Conservation (phyloP, 2,329 filamentous ascomycete species). For the Diaporthe sp. region DNA sequence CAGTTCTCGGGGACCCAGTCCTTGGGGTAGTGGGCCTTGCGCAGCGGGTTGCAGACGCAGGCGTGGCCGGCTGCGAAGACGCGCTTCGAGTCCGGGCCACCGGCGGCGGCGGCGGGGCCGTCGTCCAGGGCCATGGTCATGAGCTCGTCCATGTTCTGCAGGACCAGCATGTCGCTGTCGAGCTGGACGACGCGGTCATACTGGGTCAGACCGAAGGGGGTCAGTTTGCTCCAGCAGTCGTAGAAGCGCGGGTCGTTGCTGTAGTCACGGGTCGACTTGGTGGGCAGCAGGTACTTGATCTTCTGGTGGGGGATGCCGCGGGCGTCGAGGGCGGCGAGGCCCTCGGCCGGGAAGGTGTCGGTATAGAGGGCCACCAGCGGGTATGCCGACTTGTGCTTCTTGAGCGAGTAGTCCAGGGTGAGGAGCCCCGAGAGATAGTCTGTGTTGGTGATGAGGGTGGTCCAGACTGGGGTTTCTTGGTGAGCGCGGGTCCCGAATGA, state of each 20-base stretch:
- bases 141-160: slow-evolving; percentile 90
- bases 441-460: slow-evolving; percentile 87
- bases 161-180: slow-evolving; percentile 89
- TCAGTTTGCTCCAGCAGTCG: slow-evolving; percentile 91
- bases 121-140: slow-evolving; percentile 80
- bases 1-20: slow-evolving; percentile 75
- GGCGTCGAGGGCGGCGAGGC: slow-evolving; percentile 76
- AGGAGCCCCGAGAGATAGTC: slow-evolving; percentile 86
- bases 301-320: slow-evolving; percentile 79
- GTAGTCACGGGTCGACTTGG: slow-evolving; percentile 74
- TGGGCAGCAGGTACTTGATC: slow-evolving; percentile 81
- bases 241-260: slow-evolving; percentile 86
- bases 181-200: slow-evolving; percentile 87
- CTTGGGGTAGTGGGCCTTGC: slow-evolving; percentile 82
- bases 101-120: slow-evolving; percentile 41
- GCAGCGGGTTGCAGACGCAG: slow-evolving; percentile 87
- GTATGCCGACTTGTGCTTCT: slow-evolving; percentile 75
- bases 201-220: slow-evolving; percentile 81
- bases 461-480: slow-evolving; percentile 75
- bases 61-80: slow-evolving; percentile 90
- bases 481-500: not conserved
- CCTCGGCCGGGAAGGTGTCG: slow-evolving; percentile 77
- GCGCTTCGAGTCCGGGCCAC: slow-evolving; percentile 61
- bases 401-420: slow-evolving; percentile 84
- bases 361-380: slow-evolving; percentile 89